Evolutionary conservation across 2,329 filamentous ascomycete species (phyloP), one percentile per base, ranked within the genome.

Genomic region (Sclerotinia subarctica): DNA sequence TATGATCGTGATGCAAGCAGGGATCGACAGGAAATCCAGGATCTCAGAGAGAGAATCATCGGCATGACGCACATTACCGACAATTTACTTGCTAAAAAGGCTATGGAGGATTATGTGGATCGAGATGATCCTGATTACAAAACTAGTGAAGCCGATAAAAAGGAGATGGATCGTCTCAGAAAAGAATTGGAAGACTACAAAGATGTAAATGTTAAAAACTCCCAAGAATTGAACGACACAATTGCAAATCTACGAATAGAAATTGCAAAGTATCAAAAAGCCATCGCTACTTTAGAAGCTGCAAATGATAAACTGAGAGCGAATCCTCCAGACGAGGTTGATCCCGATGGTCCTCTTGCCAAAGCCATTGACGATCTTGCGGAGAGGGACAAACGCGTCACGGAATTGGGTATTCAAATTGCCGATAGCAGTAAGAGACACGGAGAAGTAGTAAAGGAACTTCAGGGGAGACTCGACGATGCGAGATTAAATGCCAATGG

Each of bases 11-110:
- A 38, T 21, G 47, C 47, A 63, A 51, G 10, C 15, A 63, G 17
- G 5, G 24, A 63, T 51, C 59, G 59, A 51, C 59, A 63, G 32
- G 59, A 63, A 21, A 63, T 51, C 24, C 59, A 51, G 13, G 46
- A 63, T 15, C 59, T 63, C 21, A 26, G 59, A 51, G 59, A 63
- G 10, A 63, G 47, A 15, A 26, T 63, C 13, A 51, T 63, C 59
- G 46, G 29, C 10, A 35, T 51, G 3, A 32, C 51, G 59, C 59
- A 62, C 51, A 5, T 17, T 19, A 63, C 51, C 17, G 59, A 63
- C 21, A 47, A 51, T 15, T 1, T 19, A 5, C 21, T 62, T 7
- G 46, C 46, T 15, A 62, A 35, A 6, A 10, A n/a, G 1, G 32
- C 32, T 15, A n/a, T 63, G 24, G 8, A 51, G 0, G 24, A 21